Conservation (phyloP, 257 asterid genomes). For the Solanum lycopersicoides region DNA sequence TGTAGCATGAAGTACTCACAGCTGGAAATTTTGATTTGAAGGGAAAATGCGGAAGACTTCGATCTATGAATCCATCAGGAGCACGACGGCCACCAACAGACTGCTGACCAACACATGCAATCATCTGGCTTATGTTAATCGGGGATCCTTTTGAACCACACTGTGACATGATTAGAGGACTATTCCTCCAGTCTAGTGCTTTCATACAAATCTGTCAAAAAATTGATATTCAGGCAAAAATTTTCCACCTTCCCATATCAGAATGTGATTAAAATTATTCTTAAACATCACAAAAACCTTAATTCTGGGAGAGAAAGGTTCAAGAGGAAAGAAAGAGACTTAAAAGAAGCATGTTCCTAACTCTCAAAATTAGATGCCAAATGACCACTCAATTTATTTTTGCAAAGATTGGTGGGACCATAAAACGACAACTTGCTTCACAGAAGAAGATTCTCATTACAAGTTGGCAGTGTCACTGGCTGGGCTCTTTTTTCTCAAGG, state of each 20-base stretch:
- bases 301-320: background rate
- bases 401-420: background rate
- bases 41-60: conserved; percentile 92
- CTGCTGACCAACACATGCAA: conserved; percentile 98
- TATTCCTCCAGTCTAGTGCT: conserved; percentile 83
- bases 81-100: conserved; percentile 93
- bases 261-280: background rate
- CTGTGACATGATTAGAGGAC: conserved; percentile 92
- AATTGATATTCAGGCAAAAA: background rate
- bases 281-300: background rate
- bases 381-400: background rate
- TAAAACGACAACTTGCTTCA: background rate
- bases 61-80: conserved; percentile 90
- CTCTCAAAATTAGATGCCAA: background rate
- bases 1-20: conserved; percentile 31
- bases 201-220: conserved; percentile 65
- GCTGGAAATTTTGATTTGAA: conserved; percentile 75
- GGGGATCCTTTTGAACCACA: conserved; percentile 99
- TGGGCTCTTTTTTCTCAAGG: background rate
- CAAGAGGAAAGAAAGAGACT: background rate
- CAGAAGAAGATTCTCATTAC: background rate
- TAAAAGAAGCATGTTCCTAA: background rate
- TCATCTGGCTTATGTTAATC: conserved; percentile 93
- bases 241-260: background rate
- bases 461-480: background rate